These are phyloP conservation scores for Tricholomella constricta DNA, from an alignment of 768 basidiomycete species.

Conservation along the genomic window DNA sequence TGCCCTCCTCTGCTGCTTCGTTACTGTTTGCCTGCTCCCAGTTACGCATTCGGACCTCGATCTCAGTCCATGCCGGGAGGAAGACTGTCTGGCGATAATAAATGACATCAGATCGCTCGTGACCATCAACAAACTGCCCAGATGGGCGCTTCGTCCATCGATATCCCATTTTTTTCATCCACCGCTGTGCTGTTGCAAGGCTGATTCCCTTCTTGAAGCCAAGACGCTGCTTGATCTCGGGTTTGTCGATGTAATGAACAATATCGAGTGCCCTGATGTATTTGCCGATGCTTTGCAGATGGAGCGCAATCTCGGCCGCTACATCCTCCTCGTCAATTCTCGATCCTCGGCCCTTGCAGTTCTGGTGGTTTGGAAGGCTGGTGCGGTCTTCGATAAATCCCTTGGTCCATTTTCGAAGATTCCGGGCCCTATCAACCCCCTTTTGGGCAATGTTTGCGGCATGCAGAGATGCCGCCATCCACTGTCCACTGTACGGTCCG, in stretches of 20 bases:
- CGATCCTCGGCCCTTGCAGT: too few species aligned
- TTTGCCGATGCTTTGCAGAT: background rate
- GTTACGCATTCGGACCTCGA: background rate
- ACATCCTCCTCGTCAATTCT: background rate
- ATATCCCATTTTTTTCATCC: conserved; percentile 33
- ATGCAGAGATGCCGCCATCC: too few species aligned
- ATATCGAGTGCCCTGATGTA: background rate
- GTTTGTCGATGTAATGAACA: background rate
- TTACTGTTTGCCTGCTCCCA: background rate
- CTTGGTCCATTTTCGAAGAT: too few species aligned
- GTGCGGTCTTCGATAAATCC: too few species aligned
- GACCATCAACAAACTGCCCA: conserved; percentile 35
- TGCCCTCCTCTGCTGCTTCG: background rate
- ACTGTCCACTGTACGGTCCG: too few species aligned
- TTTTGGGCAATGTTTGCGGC: too few species aligned
- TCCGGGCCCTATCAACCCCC: too few species aligned
- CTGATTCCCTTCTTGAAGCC: background rate
- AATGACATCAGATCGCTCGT: conserved; percentile 35
- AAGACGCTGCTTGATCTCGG: background rate
- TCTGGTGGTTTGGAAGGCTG: too few species aligned
- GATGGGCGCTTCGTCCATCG: conserved; percentile 22
- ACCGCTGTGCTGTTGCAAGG: conserved; percentile 13
- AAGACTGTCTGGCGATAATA: conserved; percentile 26
- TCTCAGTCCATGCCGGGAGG: conserved; percentile 4
- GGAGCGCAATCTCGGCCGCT: background rate